Base-by-base conservation (phyloP, 345 rosid genomes). In the Psidium guajava region DNA sequence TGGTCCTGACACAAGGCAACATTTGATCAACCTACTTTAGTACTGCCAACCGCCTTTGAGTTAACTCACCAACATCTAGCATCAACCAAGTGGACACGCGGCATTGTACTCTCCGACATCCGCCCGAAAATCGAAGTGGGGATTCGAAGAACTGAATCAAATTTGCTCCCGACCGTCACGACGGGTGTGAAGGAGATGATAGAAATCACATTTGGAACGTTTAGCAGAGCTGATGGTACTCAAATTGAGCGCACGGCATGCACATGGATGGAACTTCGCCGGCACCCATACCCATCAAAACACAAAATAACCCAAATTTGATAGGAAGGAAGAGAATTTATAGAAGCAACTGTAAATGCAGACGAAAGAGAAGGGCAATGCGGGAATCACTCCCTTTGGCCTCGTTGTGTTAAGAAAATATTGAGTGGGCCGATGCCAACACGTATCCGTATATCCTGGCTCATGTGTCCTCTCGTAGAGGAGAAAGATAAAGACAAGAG, bases 281-380 rank as follows among this genome's bases (percentile, higher is more conserved):
- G n/a, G n/a, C n/a, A n/a, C n/a, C n/a, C n/a, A n/a, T n/a, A 1
- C 5, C 32, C 8, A 32, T 8, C 8, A 32, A 6, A 24, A 1
- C 0, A 1, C 0, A 6, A 56, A 14, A 24, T 24, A 22, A 64
- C 15, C 15, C 1, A 64, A 64, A 1, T 2, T 58, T 5, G 7
- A 0, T 16, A 58, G 7, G 0, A 58, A 6, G 16, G 6, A 0
- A 3, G 2, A 59, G 1, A 59, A 25, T 32, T 13, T 0, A 12
- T 12, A n/a, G 4, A n/a, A n/a, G 28, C 50, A 47, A 47, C 10
- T 8, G 8, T 0, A 13, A 59, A 3, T 4, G 2, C 5, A 1
- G 18, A 27, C 9, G 20, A 27, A 28, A 32, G 11, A 15, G 75
- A 28, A 64, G 75, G 22, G 44, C 75, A 28, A 28, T 40, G 10